Evolutionary conservation across 129 eudicot genomes (phyloP), one percentile per base, ranked within the genome.

Genomic region (Gnaphalium uliginosum): DNA sequence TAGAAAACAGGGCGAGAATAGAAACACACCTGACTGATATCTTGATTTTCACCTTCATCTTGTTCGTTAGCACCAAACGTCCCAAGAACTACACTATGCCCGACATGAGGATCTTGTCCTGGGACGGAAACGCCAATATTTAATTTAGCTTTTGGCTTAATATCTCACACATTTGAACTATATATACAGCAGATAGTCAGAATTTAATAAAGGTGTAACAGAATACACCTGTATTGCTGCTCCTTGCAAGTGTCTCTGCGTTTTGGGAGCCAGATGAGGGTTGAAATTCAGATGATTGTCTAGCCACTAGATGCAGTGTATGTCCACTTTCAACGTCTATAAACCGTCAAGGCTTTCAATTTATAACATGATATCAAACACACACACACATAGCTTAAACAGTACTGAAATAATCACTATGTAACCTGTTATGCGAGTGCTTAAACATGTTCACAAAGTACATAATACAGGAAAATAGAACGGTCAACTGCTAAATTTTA

Each of bases 311-410:
- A 81, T 94, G 99, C 60, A 94, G 71, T 26, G 97, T 91, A 70
- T 94, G 84, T 65, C 99, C 99, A 83, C 78, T 90, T 76, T 94
- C 97, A 64, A 94, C 89, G 64, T 94, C 97, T 94, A 77, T 69
- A 71, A 29, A 27, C 10, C 23, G 90, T 86, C 69, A 91, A 86
- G 93, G 74, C 21, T 73, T 54, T 6, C 60, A 19, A 2, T 18
- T 18, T 2, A 13, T 50, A 57, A 58, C 71, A 67, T 67, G 54
- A 4, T 24, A 23, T 37, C 3, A 26, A 15, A 58, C 56, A 58
- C 13, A 35, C 50, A 73, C 30, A 11, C 35, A 32, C 35, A 32
- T 4, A 35, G 0, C 41, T 7, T 8, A 35, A 35, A 35, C 0
- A 35, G 41, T 35, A 35, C 41, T 35, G 11, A 2, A 35, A 35